Evolutionary conservation across 805 yeast species (phyloP).

Genomic region (Candida rishiriensis): DNA sequence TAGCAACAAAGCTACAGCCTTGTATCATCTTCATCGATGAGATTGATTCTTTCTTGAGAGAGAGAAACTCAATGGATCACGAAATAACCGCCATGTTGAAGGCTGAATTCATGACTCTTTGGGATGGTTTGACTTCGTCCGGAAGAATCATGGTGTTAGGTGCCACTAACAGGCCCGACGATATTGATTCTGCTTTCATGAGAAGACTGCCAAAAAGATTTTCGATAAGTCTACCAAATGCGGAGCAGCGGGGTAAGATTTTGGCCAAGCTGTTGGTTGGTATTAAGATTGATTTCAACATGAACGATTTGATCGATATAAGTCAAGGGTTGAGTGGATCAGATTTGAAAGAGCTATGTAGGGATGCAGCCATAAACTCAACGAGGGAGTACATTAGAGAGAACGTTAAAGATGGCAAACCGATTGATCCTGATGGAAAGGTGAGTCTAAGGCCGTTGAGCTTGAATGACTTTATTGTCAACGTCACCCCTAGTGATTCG

Average conservation of each 20-base stretch:
- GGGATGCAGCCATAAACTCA: constrained; percentile 89
- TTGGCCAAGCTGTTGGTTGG: constrained; percentile 63
- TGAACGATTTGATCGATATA: constrained; percentile 51
- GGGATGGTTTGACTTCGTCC: constrained; percentile 84
- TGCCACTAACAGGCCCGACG: constrained; percentile 89
- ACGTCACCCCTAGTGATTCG: constrained; percentile 28
- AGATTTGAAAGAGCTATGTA: constrained; percentile 83
- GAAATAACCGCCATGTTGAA: constrained; percentile 93
- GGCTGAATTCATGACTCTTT: constrained; percentile 95
- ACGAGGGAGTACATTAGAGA: constrained; percentile 74
- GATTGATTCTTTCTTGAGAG: constrained; percentile 89
- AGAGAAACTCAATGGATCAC: constrained; percentile 79
- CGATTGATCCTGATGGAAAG: constrained; percentile 30
- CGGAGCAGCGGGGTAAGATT: constrained; percentile 64
- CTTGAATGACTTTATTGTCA: constrained; percentile 57
- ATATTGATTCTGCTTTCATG: constrained; percentile 87
- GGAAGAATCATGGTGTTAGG: constrained; percentile 87
- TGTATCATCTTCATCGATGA: constrained; percentile 95
- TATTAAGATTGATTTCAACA: constrained; percentile 64
- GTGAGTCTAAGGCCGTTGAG: constrained; percentile 57
- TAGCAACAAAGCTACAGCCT: constrained; percentile 87
- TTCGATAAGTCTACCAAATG: constrained; percentile 68
- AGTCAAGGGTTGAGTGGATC: constrained; percentile 86
- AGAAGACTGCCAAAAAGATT: constrained; percentile 91
- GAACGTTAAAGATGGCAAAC: constrained; percentile 44